phyloP scores from a whole-genome alignment of 2,329 filamentous ascomycete species.

The Fusarium camptoceras region DNA sequence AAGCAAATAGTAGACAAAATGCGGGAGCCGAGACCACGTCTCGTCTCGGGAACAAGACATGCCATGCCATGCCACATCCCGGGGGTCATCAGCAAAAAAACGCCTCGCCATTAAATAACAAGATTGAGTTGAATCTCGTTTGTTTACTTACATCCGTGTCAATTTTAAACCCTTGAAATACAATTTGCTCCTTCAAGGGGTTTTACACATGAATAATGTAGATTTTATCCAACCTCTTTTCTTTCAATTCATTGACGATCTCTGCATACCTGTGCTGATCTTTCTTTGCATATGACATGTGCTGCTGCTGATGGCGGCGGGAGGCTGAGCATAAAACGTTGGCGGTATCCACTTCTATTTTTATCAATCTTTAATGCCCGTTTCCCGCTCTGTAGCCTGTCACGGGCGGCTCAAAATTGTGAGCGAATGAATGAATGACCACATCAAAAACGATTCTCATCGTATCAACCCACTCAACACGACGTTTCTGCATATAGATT shows the following conservation, averaged over 20 bases:
- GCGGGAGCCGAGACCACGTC: constrained; percentile 14
- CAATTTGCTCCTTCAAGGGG: neutral
- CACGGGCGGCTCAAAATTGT: constrained; percentile 31
- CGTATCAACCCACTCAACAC: constrained; percentile 1
- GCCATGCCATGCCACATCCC: constrained; percentile 10
- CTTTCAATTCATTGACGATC: neutral
- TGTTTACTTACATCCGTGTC: constrained; percentile 2
- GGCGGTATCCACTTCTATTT: constrained; percentile 30
- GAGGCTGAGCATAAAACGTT: constrained; percentile 35
- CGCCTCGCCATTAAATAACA: constrained; percentile 18
- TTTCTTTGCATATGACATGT: constrained; percentile 5
- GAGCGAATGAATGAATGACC: neutral
- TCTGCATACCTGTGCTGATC: neutral
- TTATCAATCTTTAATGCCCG: constrained; percentile 32
- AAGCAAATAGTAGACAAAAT: constrained; percentile 2
- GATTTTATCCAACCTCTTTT: constrained; percentile 23
- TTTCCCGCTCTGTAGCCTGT: neutral
- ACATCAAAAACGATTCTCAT: neutral
- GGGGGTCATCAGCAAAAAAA: neutral
- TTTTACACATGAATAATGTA: constrained; percentile 11
- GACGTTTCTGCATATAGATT: neutral
- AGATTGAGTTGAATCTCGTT: constrained; percentile 35
- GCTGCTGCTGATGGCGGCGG: constrained; percentile 13
- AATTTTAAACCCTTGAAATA: constrained; percentile 4
- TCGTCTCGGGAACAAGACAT: constrained; percentile 5